A percentile compares a stretch with the other conserved stretches of the same genome.
phyloP scores from a whole-genome alignment of 192 early-diverging fungal genomes.

The Entomortierella beljakovae region DNA sequence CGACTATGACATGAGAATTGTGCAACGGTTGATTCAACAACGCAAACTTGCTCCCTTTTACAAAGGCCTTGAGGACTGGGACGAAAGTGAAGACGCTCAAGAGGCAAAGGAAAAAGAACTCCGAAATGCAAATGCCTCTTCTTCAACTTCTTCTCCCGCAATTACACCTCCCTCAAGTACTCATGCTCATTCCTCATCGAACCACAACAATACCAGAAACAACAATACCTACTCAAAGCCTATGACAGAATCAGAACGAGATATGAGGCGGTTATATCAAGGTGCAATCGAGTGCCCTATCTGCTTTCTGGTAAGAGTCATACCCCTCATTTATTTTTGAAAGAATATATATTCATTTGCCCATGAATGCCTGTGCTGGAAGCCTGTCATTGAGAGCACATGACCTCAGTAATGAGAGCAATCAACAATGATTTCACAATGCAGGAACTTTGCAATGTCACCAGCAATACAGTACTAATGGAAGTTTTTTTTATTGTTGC shows the following conservation, averaged over 20 bases:
- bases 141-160: background rate
- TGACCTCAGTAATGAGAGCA: constrained; percentile 25
- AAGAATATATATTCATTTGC: no score
- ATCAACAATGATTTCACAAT: background rate
- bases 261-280: constrained; percentile 62
- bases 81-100: constrained; percentile 56
- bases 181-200: background rate
- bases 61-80: constrained; percentile 77
- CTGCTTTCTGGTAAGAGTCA: constrained; percentile 85
- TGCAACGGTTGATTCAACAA: constrained; percentile 79
- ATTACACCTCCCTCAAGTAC: background rate
- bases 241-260: constrained; percentile 29
- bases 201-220: constrained; percentile 9
- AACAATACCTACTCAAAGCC: background rate
- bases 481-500: background rate
- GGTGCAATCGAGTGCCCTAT: constrained; percentile 92
- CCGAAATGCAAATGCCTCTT: constrained; percentile 23
- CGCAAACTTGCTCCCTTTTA: constrained; percentile 90
- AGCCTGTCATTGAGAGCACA: constrained; percentile 22
- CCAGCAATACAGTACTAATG: background rate
- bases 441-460: background rate
- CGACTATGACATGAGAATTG: constrained; percentile 81
- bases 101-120: constrained; percentile 52
- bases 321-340: background rate
- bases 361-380: no score